A percentile compares a stretch with the other conserved stretches of the same genome.
These are phyloP conservation scores for Entomortierella lignicola DNA, from an alignment of 192 early-diverging fungal genomes.

Conservation along the genomic window DNA sequence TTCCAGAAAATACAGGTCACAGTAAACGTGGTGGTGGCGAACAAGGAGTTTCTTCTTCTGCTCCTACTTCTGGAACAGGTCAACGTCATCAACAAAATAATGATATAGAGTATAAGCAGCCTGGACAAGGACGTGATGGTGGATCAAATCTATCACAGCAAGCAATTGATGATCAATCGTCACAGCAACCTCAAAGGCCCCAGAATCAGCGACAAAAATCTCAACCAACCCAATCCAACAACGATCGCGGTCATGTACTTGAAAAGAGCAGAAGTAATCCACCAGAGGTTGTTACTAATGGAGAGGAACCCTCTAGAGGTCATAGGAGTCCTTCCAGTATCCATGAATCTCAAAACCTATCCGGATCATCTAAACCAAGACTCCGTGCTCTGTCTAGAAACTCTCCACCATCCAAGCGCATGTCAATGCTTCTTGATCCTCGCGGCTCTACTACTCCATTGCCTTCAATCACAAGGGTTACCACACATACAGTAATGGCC, in stretches of 20 bases:
- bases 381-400: slow-evolving; percentile 8
- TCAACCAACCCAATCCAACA: neutral
- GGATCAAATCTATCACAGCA: slow-evolving; percentile 3
- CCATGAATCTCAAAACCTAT: slow-evolving; percentile 35
- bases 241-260: slow-evolving; percentile 16
- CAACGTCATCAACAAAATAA: neutral
- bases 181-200: neutral
- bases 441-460: slow-evolving; percentile 20
- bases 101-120: neutral
- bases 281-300: slow-evolving; percentile 14
- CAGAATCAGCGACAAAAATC: slow-evolving; percentile 1
- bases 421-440: slow-evolving; percentile 44
- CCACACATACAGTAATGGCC: slow-evolving; percentile 45
- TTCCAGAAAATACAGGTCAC: neutral
- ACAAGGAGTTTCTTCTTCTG: no score
- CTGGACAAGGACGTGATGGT: neutral
- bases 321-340: slow-evolving; percentile 32
- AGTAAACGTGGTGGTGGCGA: no score
- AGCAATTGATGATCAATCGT: neutral
- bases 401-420: slow-evolving; percentile 39
- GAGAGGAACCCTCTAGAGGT: neutral
- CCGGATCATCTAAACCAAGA: slow-evolving; percentile 14
- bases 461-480: slow-evolving; percentile 39
- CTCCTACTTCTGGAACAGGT: no score
- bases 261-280: slow-evolving; percentile 43